Evolutionary conservation across 2,329 filamentous ascomycete genomes (phyloP).

Genomic region (Ophiostoma novo-ulmi): DNA sequence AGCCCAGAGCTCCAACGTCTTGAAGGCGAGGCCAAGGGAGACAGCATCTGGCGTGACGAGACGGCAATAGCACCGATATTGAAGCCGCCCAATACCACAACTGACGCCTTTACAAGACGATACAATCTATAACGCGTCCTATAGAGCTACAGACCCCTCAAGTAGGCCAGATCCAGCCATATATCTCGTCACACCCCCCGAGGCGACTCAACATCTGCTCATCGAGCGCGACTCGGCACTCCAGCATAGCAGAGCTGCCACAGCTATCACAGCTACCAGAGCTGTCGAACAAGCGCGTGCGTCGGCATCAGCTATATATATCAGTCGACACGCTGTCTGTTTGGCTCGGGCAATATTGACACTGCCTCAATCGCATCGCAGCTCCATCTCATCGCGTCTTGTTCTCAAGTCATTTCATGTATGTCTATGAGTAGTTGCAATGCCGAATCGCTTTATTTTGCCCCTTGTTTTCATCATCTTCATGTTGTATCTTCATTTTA

Average conservation of each 20-base stretch:
- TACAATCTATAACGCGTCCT: background rate
- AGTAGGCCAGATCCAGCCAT: background rate
- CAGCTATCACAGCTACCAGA: background rate
- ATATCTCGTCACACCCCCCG: background rate
- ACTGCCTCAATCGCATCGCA: background rate
- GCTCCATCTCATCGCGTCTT: background rate
- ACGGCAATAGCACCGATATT: background rate
- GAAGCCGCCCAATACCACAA: background rate
- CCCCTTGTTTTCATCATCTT: too few relatives aligned
- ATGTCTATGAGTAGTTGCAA: background rate
- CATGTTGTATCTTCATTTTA: too few relatives aligned
- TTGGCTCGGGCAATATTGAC: background rate
- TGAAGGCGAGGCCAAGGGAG: background rate
- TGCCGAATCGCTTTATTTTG: too few relatives aligned
- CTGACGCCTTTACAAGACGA: background rate
- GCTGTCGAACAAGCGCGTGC: background rate
- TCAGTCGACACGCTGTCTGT: background rate
- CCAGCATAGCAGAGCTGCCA: background rate
- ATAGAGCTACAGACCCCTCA: background rate
- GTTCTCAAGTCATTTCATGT: background rate
- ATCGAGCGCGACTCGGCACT: too few relatives aligned
- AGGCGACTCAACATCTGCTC: background rate
- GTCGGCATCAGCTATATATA: background rate
- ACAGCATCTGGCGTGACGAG: conserved; percentile 5
- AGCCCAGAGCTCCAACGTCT: background rate